Percentiles rank a stretch among this genome's conserved stretches.
These are phyloP conservation scores for Rubia peregrina DNA, from an alignment of 305 asterid species.

Conservation along the genomic window DNA sequence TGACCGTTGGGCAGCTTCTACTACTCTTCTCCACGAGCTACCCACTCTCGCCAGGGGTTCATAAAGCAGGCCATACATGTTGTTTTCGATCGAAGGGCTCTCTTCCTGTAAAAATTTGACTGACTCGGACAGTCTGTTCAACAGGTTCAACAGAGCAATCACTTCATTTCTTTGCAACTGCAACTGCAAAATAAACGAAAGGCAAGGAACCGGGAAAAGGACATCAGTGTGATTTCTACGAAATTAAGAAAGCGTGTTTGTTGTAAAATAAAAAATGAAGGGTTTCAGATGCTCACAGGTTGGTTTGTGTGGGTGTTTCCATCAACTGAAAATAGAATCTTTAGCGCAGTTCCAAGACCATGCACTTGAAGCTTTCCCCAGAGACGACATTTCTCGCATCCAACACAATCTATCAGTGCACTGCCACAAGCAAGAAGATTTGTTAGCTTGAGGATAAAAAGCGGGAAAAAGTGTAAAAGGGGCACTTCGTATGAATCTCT, in stretches of 20 bases:
- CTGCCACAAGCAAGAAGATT: conserved; percentile 27
- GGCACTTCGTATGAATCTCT: neutral
- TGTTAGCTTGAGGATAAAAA: neutral
- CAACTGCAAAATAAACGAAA: conserved; percentile 34
- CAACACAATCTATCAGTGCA: conserved; percentile 78
- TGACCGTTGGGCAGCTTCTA: conserved; percentile 28
- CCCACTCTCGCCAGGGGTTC: conserved; percentile 27
- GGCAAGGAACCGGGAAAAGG: neutral
- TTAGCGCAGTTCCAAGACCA: conserved; percentile 61
- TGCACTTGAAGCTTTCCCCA: conserved; percentile 70
- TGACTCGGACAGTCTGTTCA: conserved; percentile 79
- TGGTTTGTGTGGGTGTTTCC: conserved; percentile 35
- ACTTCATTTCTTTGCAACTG: conserved; percentile 92
- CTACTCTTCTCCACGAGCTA: conserved; percentile 36
- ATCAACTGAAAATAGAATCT: conserved; percentile 77
- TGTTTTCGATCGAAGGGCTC: conserved; percentile 48
- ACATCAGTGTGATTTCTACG: neutral
- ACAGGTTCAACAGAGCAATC: conserved; percentile 80
- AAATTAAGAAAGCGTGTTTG: neutral
- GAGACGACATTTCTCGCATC: conserved; percentile 75
- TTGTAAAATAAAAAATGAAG: neutral
- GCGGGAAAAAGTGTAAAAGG: neutral
- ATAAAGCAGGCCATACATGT: conserved; percentile 35
- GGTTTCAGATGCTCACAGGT: conserved; percentile 40
- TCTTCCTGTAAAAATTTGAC: conserved; percentile 64